Conservation (phyloP, 306 rosid genomes). For the Trifolium subterraneum region DNA sequence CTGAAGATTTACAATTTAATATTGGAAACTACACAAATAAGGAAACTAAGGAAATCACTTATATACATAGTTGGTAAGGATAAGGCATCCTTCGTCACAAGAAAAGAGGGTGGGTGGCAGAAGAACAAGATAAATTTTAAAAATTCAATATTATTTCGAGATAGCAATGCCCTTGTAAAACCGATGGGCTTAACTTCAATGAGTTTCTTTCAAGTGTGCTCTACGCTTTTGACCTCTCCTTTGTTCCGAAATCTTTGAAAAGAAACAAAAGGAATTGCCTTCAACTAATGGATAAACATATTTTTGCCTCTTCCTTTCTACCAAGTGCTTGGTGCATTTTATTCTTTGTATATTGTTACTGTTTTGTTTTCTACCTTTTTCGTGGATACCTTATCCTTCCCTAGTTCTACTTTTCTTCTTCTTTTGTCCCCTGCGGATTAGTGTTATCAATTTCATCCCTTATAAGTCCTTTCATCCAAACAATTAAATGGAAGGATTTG, state of each 20-base stretch:
- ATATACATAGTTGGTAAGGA: not conserved
- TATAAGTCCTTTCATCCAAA: not conserved
- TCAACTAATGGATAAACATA: too few species aligned
- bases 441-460: constrained; percentile 7
- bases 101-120: not conserved
- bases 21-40: not conserved
- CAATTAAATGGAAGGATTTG: constrained; percentile 14
- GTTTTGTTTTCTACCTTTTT: not conserved
- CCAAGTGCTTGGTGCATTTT: too few species aligned
- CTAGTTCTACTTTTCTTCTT: not conserved
- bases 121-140: not conserved
- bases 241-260: too few species aligned
- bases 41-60: not conserved
- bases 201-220: too few species aligned
- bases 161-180: not conserved
- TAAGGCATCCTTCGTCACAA: not conserved
- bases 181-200: too few species aligned
- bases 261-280: too few species aligned
- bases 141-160: not conserved
- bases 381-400: constrained; percentile 3
- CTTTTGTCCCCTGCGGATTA: not conserved
- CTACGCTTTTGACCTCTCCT: too few species aligned
- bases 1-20: not conserved
- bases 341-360: too few species aligned
- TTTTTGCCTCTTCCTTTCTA: too few species aligned